Evolutionary conservation across 257 asterid genomes (phyloP).

Genomic region (Lavandula angustifolia): DNA sequence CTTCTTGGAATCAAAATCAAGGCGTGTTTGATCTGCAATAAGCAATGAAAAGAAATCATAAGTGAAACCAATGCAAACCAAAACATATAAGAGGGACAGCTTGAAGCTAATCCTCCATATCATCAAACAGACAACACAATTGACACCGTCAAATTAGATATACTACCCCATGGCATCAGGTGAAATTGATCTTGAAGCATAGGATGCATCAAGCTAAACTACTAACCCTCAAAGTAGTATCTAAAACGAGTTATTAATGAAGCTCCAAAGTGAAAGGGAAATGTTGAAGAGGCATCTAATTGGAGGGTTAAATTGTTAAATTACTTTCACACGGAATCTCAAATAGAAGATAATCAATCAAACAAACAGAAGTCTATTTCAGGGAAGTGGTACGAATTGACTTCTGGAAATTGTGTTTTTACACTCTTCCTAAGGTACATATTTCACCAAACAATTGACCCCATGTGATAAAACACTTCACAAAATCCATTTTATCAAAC

Average conservation of each 20-base stretch:
- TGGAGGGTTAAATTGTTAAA: not conserved
- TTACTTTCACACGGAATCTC: slow-evolving; percentile 8
- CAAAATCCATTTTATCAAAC: not conserved
- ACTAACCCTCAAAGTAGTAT: slow-evolving; percentile 10
- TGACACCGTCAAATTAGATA: not conserved
- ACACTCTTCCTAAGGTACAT: not conserved
- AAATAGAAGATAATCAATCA: not conserved
- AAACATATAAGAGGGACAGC: slow-evolving; percentile 2
- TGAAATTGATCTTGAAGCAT: slow-evolving; percentile 5
- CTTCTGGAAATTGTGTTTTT: not conserved
- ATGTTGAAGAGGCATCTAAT: slow-evolving; percentile 5
- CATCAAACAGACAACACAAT: slow-evolving; percentile 19
- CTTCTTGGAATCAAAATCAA: slow-evolving; percentile 78
- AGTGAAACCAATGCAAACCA: slow-evolving; percentile 3
- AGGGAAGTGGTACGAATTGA: not conserved
- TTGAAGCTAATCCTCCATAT: not conserved
- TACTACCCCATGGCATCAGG: not conserved
- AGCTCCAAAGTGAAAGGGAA: slow-evolving; percentile 19
- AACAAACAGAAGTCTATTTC: not conserved
- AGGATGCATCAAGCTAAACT: not conserved
- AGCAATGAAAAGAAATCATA: slow-evolving; percentile 25
- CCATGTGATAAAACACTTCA: not conserved
- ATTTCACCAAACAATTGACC: slow-evolving; percentile 1
- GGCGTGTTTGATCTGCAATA: slow-evolving; percentile 69
- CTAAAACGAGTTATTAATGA: not conserved